Percentiles rank a stretch among this genome's conserved stretches.
Conservation (phyloP, 1,139 yeast species). For the Protomyces arabidopsidicola region DNA sequence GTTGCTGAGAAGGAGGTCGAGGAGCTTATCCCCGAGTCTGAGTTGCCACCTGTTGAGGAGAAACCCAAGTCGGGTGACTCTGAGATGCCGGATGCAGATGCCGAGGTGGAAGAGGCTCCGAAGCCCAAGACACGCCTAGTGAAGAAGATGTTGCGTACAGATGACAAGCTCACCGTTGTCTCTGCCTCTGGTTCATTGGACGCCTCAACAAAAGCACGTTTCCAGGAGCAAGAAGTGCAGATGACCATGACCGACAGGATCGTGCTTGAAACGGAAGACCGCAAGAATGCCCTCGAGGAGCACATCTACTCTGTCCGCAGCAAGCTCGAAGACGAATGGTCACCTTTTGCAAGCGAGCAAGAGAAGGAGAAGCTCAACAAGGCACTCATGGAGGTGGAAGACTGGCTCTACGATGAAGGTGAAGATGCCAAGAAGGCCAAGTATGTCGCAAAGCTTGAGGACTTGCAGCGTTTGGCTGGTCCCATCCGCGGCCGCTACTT, state of each 20-base stretch:
- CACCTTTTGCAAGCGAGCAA: conserved; percentile 80
- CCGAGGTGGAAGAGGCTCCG: conserved; percentile 38
- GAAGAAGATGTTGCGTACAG: conserved; percentile 90
- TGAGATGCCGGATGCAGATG: conserved; percentile 48
- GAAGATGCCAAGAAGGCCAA: conserved; percentile 94
- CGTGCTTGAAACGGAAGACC: conserved; percentile 98
- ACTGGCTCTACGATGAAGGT: conserved; percentile 97
- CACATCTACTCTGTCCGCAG: conserved; percentile 97
- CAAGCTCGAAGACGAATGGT: conserved; percentile 87
- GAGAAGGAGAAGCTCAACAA: conserved; percentile 77
- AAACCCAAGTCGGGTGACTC: conserved; percentile 50
- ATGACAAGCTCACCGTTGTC: conserved; percentile 55
- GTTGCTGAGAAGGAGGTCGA: conserved; percentile 86
- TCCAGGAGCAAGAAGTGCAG: conserved; percentile 76
- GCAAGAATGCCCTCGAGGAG: conserved; percentile 96
- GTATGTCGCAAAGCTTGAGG: conserved; percentile 97
- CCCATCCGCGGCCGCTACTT: conserved; percentile 91
- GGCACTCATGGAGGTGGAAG: conserved; percentile 81
- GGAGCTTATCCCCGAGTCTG: conserved; percentile 49
- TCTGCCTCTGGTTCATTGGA: conserved; percentile 64
- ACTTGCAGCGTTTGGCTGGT: conserved; percentile 90
- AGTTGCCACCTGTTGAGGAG: conserved; percentile 41
- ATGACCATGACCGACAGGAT: conserved; percentile 87
- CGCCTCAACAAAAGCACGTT: conserved; percentile 52
- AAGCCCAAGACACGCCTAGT: conserved; percentile 67